Evolutionary conservation across 148 eudicot genomes (phyloP), one percentile per base, ranked within the genome.

Genomic region (Rhododendron vialii): DNA sequence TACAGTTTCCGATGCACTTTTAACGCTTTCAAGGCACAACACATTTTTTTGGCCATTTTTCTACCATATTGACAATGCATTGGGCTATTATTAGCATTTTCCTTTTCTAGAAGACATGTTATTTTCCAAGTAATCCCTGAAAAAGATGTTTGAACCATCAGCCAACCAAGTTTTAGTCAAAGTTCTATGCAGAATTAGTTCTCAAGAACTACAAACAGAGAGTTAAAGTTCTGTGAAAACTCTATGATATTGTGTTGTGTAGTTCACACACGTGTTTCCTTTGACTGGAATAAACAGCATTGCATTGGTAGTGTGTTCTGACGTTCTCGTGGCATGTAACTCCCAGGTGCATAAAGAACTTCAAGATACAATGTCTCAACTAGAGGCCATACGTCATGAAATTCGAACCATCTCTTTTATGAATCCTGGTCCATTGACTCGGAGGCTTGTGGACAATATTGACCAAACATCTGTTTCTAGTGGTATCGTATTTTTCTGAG

Each of bases 301-400:
- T 43, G 28, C 50, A 18, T 4, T 7, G 20, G 35, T 53, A 28
- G 50, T 33, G 53, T 74, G 24, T 55, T 61, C 18, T 78, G 80
- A 80, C 9, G 35, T 36, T 61, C 15, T 80, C 18, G 5, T 79
- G 78, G 79, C 50, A 6, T 78, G 45, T 13, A 48, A 86, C 45
- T 76, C 78, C 15, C 79, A 96, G 99, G 96, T 97, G 82, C 98
- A 95, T 87, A 97, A 95, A 91, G 99, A 97, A 88, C 89, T 97
- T 84, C 95, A 94, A 94, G 98, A 97, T 84, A 91, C 98, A 43
- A 93, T 94, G 90, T 93, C 99, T 50, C 98, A 97, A 85, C 88
- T 94, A 86, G 98, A 97, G 77, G 98, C 99, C 57, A 94, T 97
- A 79, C 98, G 98, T 45, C 91, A 95, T 90, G 98, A 94, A 90